phyloP scores from a whole-genome alignment of 768 basidiomycete species.

The Tricholomella constricta region DNA sequence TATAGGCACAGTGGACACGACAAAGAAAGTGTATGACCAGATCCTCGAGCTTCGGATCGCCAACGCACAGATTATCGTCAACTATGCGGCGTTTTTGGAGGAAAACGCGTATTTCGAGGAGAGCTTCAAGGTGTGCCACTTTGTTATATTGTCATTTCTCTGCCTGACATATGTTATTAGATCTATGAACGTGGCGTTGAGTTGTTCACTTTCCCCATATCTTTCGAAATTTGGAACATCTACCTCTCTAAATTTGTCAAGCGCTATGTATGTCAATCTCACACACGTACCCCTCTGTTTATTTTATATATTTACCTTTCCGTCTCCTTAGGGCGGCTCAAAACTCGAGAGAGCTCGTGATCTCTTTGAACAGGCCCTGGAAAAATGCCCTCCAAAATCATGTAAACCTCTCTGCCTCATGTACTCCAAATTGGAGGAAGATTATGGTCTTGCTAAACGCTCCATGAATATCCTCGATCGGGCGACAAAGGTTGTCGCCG shows the following conservation, averaged over 20 bases:
- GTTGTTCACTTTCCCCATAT: slow-evolving; percentile 95
- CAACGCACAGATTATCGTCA: slow-evolving; percentile 96
- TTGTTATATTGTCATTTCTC: neutral
- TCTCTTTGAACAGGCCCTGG: slow-evolving; percentile 95
- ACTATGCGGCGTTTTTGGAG: slow-evolving; percentile 95
- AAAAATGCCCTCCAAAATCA: slow-evolving; percentile 93
- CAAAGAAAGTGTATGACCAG: slow-evolving; percentile 94
- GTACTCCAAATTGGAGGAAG: slow-evolving; percentile 96
- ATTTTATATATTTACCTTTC: neutral
- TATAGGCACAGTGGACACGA: slow-evolving; percentile 88
- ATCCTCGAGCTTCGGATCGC: slow-evolving; percentile 96
- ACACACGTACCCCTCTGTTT: neutral
- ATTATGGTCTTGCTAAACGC: slow-evolving; percentile 91
- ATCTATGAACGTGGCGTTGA: slow-evolving; percentile 98
- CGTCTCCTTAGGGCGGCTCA: slow-evolving; percentile 67
- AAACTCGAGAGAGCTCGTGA: slow-evolving; percentile 97
- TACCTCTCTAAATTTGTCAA: slow-evolving; percentile 96
- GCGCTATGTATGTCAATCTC: slow-evolving; percentile 72
- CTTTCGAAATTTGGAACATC: slow-evolving; percentile 99
- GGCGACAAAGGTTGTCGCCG: slow-evolving; percentile 81
- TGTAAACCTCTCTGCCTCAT: slow-evolving; percentile 95
- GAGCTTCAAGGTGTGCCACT: slow-evolving; percentile 79
- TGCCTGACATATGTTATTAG: slow-evolving; percentile 35
- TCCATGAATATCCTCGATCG: slow-evolving; percentile 96
- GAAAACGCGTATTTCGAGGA: slow-evolving; percentile 99